phyloP scores from a whole-genome alignment of 257 asterid species.

The Linaria vulgaris region DNA sequence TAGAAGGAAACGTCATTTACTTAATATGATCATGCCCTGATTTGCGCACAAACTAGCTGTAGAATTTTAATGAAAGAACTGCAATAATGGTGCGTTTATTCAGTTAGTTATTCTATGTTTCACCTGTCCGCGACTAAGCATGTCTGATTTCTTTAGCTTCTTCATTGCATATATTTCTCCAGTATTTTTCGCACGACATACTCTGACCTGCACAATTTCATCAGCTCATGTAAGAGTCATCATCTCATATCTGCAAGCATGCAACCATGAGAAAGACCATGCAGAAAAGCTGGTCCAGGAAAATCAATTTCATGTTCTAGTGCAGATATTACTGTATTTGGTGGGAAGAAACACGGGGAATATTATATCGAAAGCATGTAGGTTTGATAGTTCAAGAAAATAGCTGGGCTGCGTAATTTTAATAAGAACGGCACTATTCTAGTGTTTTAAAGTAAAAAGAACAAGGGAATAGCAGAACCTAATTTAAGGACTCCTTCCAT shows the following conservation, averaged over 20 bases:
- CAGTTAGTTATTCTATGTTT: slow-evolving; percentile 12
- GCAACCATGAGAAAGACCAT: not conserved
- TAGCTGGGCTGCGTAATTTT: not conserved
- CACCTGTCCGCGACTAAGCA: slow-evolving; percentile 99
- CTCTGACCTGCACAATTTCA: slow-evolving; percentile 67
- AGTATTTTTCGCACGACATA: slow-evolving; percentile 80
- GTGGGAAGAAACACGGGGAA: not conserved
- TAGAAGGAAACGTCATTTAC: slow-evolving; percentile 29
- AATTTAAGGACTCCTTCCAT: not conserved
- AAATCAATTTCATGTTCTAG: not conserved
- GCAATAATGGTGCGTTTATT: not conserved
- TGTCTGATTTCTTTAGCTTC: slow-evolving; percentile 87
- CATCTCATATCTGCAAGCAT: not conserved
- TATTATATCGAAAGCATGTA: not conserved
- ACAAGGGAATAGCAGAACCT: not conserved
- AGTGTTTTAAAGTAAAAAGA: too few species aligned
- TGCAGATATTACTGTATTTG: not conserved
- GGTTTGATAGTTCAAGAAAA: not conserved
- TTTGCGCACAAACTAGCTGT: not conserved
- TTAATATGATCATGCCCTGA: slow-evolving; percentile 2
- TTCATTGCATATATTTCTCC: slow-evolving; percentile 98
- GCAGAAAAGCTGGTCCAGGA: not conserved
- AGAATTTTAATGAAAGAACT: not conserved
- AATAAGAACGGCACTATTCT: not conserved
- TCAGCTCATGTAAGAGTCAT: slow-evolving; percentile 22